Base-by-base conservation (phyloP, 805 yeast species). In the Helenozyma rhizophorensis region DNA sequence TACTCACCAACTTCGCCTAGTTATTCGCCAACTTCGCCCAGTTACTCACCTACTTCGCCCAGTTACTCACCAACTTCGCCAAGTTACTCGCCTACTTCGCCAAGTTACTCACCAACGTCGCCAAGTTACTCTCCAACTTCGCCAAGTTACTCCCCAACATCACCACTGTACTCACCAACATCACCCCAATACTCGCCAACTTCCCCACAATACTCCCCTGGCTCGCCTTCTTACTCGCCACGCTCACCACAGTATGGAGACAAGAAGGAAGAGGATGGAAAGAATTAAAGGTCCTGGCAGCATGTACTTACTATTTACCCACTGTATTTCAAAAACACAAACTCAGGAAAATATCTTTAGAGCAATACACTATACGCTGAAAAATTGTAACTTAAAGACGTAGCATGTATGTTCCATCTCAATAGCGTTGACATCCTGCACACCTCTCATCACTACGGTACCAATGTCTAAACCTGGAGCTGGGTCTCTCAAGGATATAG, bases 111-210 rank as follows among this genome's bases (percentile, higher is more conserved):
- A 9, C 55, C 55, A 15, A 51, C 55, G 6, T 47, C 53, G 15
- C 55, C 55, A 16, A 26, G 33, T n/a, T 50, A 50, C 41, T 50
- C 55, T 4, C 55, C 55, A 21, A 50, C 55, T n/a, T 40, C 43
- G 33, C 49, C 49, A 11, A 25, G 29, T n/a, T 45, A 45, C 40
- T 37, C 43, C 28, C 49, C 49, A 18, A 43, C 48, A 16, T 40
- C 47, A 24, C 48, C 48, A 14, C 18, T 27, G 12, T 51, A 56
- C 44, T 53, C 59, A 11, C 62, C 62, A 23, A 54, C 60, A 2
- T 74, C 81, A 2, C 70, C 60, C 28, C 22, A 31, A 3, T 82
- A 80, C 54, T 63, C 74, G 8, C 88, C 88, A 25, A 77, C 83
- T 1, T 72, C 80, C 2, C 61, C 61, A 23, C 25, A 16, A n/a